These are phyloP conservation scores for Beauveria sp. DNA, from an alignment of 2,329 filamentous ascomycete genomes.

Conservation along the genomic window DNA sequence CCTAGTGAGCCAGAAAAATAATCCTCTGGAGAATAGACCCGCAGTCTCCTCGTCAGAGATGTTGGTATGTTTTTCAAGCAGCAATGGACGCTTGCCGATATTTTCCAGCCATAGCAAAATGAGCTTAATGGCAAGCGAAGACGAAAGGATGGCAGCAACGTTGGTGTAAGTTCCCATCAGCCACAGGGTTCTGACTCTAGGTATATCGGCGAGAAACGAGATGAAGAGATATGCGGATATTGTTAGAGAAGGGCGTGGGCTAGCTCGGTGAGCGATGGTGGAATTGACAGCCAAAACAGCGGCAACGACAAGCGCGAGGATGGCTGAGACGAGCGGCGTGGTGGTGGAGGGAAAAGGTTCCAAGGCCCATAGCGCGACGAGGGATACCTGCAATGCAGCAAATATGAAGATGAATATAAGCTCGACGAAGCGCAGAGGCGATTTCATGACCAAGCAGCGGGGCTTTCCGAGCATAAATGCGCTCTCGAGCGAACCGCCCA, in stretches of 20 bases:
- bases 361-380: conserved; percentile 8
- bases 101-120: neutral
- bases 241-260: conserved; percentile 2
- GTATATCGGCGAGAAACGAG: conserved; percentile 1
- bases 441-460: neutral
- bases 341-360: neutral
- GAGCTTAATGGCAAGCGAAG: neutral
- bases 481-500: conserved; percentile 3
- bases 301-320: conserved; percentile 7
- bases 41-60: conserved; percentile 1
- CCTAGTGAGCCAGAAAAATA: conserved; percentile 8
- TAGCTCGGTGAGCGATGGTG: neutral
- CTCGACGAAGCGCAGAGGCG: conserved; percentile 5
- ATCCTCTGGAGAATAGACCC: conserved; percentile 1
- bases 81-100: neutral
- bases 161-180: neutral
- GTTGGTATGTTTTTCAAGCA: neutral
- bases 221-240: conserved; percentile 1
- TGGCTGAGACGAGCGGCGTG: conserved; percentile 3
- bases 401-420: conserved; percentile 7
- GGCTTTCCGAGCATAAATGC: conserved; percentile 6
- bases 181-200: conserved; percentile 1
- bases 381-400: conserved; percentile 7
- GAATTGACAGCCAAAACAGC: neutral
- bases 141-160: conserved; percentile 4